Evolutionary conservation across 1,284 basidiomycete genomes (phyloP), one percentile per base, ranked within the genome.

Genomic region (Papiliotrema fonsecae): DNA sequence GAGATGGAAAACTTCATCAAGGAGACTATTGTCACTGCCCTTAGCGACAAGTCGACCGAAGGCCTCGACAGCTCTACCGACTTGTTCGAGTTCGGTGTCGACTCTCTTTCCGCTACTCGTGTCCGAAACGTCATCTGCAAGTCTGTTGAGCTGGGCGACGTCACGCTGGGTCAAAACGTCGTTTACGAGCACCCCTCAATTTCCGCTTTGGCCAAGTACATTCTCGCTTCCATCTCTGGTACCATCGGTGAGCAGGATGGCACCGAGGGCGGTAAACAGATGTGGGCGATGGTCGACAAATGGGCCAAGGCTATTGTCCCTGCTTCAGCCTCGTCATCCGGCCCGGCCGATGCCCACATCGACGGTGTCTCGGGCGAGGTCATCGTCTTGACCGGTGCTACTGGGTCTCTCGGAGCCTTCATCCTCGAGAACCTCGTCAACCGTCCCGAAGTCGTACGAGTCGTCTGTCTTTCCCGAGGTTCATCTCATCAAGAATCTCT

Each of bases 331-430:
- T 5, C 36, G 11, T 21, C 50, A 1, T 26, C 52, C 9, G 22
- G 35, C 16, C 42, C 24, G 18, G 24, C 42, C 2, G 34, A 50
- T 16, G 39, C 50, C 14, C 34, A 35, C 16, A 35, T 35, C 36
- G 55, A 54, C 18, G 54, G 47, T 4, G 26, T 35, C 27, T 21
- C 46, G 22, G 60, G 59, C 22, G 54, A 67, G 16, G 57, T 62
- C 3, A 54, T 72, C 26, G 56, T 70, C 3, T 70, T 84, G 25
- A 83, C 82, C 0, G 82, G 82, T 4, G 80, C 78, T 0, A 82
- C 82, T 0, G 82, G 82, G 0, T 80, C 79, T 0, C 76, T 84
- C 6, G 83, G 83, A 3, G 80, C 81, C 1, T 78, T 82, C 49
- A 73, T 83, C 11, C 75, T 84, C 18, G 64, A 74, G 26, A 74